Evolutionary conservation across 441 rosid genomes (phyloP), one percentile per base, ranked within the genome.

Genomic region (Erodium trifolium): DNA sequence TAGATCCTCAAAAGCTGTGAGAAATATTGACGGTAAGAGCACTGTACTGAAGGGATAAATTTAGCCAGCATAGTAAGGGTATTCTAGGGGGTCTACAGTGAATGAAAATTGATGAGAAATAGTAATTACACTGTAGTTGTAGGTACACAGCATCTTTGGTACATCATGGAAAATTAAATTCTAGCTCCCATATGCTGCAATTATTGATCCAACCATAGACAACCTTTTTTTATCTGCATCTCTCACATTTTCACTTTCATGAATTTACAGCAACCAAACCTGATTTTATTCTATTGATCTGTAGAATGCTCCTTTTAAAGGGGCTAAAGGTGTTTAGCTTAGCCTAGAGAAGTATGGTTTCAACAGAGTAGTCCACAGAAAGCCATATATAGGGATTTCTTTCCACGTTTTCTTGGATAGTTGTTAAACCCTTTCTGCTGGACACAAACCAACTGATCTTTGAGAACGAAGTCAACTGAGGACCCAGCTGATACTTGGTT

Each of bases 131-230:
- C 4, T 55, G 27, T 53, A 17, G 23, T 55, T 55, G 63, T 55
- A 55, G 63, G 63, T 18, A 55, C 23, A 3, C 51, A 45, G 43
- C 63, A 17, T 18, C 63, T 55, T 55, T 55, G 11, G 19, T 55
- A 55, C n/a, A 45, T 55, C 63, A 17, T 7, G 29, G 7, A 55
- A 55, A 55, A 17, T 4, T n/a, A 16, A 16, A 55, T 17, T 18
- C 17, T 55, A 55, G 63, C 63, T 55, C 63, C 17, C 23, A 55
- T 14, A 55, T 55, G 19, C 18, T 55, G 23, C 62, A 55, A 55
- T 18, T 55, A 55, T 55, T 55, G 62, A 6, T 55, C 62, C 62
- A 16, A 55, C 19, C 62, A 55, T 16, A 55, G 19, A 55, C 27
- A 55, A 55, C 63, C 19, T 17, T 16, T 55, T 55, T 17, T 18